Evolutionary conservation across 2,329 filamentous ascomycete genomes (phyloP).

Genomic region (Ophiostoma australiae): DNA sequence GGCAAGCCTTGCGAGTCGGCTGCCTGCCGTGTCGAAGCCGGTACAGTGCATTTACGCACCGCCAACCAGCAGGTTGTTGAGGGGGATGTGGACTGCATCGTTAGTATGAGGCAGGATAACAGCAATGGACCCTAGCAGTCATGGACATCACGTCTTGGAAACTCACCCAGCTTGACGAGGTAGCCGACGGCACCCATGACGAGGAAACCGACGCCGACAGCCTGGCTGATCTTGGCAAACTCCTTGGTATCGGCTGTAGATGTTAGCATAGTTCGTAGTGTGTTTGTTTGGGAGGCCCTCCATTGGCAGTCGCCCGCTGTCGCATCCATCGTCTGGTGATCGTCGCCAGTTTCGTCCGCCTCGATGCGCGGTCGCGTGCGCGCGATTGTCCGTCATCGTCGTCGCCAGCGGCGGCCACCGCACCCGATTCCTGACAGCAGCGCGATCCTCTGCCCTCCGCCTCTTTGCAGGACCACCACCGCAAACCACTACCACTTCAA

Average conservation of each 20-base stretch:
- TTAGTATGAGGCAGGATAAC: background rate
- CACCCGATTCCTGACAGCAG: background rate
- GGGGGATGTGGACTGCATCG: slow-evolving; percentile 57
- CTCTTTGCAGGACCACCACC: background rate
- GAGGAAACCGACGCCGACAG: slow-evolving; percentile 64
- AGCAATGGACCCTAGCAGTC: background rate
- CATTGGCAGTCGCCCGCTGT: background rate
- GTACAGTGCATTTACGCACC: slow-evolving; percentile 47
- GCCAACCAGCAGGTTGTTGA: slow-evolving; percentile 66
- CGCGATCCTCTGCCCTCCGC: background rate
- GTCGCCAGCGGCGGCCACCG: background rate
- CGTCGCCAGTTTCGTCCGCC: background rate
- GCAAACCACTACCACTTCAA: slow-evolving; percentile 20
- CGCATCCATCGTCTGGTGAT: background rate
- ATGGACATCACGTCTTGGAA: background rate
- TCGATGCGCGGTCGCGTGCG: slow-evolving; percentile 13
- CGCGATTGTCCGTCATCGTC: background rate
- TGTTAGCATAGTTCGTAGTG: slow-evolving; percentile 26
- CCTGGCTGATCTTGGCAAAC: slow-evolving; percentile 50
- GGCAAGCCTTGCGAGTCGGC: background rate
- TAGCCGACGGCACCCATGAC: slow-evolving; percentile 68
- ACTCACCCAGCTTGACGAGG: slow-evolving; percentile 63
- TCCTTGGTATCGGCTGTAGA: slow-evolving; percentile 46
- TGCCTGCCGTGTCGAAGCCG: background rate
- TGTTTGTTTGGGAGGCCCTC: background rate